These are phyloP conservation scores for Nothomitra cinnamomea DNA, from an alignment of 2,329 filamentous ascomycete species.

Conservation along the genomic window DNA sequence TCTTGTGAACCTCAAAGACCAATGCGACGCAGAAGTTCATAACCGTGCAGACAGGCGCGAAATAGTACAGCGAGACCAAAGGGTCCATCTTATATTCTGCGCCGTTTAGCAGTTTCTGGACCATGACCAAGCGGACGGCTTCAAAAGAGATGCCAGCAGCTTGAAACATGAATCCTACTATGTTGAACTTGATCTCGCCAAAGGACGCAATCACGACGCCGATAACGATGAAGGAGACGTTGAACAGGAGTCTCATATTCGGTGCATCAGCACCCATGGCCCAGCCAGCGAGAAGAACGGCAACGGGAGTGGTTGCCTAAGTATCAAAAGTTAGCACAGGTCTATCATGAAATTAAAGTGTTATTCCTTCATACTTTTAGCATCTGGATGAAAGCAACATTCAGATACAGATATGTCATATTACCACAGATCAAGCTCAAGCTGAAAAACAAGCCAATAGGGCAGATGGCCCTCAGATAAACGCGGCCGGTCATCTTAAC, in stretches of 20 bases:
- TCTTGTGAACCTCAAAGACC: slow-evolving; percentile 53
- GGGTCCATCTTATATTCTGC: slow-evolving; percentile 87
- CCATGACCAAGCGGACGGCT: slow-evolving; percentile 68
- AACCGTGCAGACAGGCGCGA: slow-evolving; percentile 64
- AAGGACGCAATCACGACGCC: slow-evolving; percentile 90
- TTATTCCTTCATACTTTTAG: slow-evolving; percentile 55
- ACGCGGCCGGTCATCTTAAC: slow-evolving; percentile 95
- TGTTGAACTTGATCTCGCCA: slow-evolving; percentile 86
- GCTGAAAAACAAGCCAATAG: slow-evolving; percentile 91
- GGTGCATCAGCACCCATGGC: slow-evolving; percentile 66
- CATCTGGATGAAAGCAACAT: slow-evolving; percentile 97
- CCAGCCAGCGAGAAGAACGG: slow-evolving; percentile 83
- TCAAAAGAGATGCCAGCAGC: slow-evolving; percentile 65
- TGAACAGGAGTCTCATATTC: slow-evolving; percentile 73
- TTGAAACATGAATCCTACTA: slow-evolving; percentile 65
- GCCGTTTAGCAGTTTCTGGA: slow-evolving; percentile 65
- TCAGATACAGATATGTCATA: slow-evolving; percentile 86
- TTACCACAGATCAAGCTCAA: slow-evolving; percentile 94
- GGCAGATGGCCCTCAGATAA: slow-evolving; percentile 83
- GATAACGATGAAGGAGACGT: slow-evolving; percentile 86
- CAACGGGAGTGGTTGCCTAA: slow-evolving; percentile 88
- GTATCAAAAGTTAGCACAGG: not conserved
- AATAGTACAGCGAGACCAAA: slow-evolving; percentile 78
- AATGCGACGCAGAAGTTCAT: slow-evolving; percentile 66
- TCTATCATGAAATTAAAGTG: not conserved